These are phyloP conservation scores for Coniochaeta hoffmannii DNA, from an alignment of 2,329 filamentous ascomycete genomes.

Conservation along the genomic window DNA sequence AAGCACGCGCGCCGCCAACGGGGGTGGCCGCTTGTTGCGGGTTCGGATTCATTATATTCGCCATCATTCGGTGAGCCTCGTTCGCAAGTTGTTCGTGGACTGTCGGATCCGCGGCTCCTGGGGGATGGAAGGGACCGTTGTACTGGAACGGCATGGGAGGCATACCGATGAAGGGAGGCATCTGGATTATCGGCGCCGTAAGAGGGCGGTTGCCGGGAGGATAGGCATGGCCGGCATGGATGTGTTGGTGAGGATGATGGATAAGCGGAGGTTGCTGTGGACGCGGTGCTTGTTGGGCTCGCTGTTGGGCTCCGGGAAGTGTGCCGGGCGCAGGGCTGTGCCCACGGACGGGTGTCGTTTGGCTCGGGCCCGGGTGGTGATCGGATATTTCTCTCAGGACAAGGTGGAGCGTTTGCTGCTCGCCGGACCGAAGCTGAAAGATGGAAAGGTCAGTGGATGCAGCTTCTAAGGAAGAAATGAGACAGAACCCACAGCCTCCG, in stretches of 20 bases:
- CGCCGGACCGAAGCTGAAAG: conserved; percentile 31
- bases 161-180: neutral
- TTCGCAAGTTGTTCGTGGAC: conserved; percentile 5
- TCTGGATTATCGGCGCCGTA: conserved; percentile 1
- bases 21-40: neutral
- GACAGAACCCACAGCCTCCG: conserved; percentile 36
- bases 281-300: neutral
- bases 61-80: conserved; percentile 7
- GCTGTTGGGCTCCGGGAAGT: conserved; percentile 2
- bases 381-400: conserved; percentile 36
- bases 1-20: neutral
- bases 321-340: conserved; percentile 19
- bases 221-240: neutral
- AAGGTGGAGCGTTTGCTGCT: conserved; percentile 46
- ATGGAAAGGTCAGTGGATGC: neutral
- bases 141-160: conserved; percentile 1
- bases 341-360: conserved; percentile 12
- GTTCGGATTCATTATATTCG: conserved; percentile 5
- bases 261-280: conserved; percentile 8
- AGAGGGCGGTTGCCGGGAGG: neutral
- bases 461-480: neutral
- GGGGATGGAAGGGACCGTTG: conserved; percentile 1
- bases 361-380: conserved; percentile 12
- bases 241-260: conserved; percentile 5
- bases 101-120: neutral